Percentiles rank a stretch among this genome's conserved stretches.
phyloP scores from a whole-genome alignment of 78 protist genomes.

The Acrasis kona region DNA sequence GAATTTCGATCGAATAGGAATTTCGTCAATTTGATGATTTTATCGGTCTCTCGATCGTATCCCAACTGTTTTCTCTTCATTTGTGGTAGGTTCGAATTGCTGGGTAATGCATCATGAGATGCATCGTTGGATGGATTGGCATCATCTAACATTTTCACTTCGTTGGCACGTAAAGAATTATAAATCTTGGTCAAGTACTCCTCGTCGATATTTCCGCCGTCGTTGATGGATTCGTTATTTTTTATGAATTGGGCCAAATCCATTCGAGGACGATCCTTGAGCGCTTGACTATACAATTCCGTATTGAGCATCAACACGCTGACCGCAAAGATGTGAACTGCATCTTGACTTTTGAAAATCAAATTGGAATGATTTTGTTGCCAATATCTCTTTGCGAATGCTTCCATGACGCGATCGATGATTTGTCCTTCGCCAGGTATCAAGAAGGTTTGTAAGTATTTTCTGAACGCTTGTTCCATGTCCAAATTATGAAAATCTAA shows the following conservation, averaged over 20 bases:
- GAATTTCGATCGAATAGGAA: too few relatives aligned
- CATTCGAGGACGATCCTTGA: constrained; percentile 66
- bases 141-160: too few relatives aligned
- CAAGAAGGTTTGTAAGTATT: constrained; percentile 57
- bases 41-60: too few relatives aligned
- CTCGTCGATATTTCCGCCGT: too few relatives aligned
- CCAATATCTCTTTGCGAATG: constrained; percentile 79
- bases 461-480: constrained; percentile 78
- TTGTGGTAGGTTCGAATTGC: too few relatives aligned
- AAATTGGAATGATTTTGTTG: constrained; percentile 31
- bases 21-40: too few relatives aligned
- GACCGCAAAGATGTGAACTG: constrained; percentile 92
- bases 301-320: constrained; percentile 93
- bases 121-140: too few relatives aligned
- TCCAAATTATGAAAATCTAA: constrained; percentile 42
- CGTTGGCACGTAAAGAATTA: too few relatives aligned
- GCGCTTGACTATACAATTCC: constrained; percentile 63
- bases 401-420: constrained; percentile 90
- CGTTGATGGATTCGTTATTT: constrained; percentile 56
- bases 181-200: too few relatives aligned
- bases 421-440: constrained; percentile 97
- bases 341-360: constrained; percentile 51
- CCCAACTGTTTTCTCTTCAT: too few relatives aligned
- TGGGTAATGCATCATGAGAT: too few relatives aligned
- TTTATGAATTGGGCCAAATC: constrained; percentile 53